A percentile compares a stretch with the other conserved stretches of the same genome.
Evolutionary conservation across 2,329 filamentous ascomycete genomes (phyloP).

Genomic region (Fusarium torulosum): DNA sequence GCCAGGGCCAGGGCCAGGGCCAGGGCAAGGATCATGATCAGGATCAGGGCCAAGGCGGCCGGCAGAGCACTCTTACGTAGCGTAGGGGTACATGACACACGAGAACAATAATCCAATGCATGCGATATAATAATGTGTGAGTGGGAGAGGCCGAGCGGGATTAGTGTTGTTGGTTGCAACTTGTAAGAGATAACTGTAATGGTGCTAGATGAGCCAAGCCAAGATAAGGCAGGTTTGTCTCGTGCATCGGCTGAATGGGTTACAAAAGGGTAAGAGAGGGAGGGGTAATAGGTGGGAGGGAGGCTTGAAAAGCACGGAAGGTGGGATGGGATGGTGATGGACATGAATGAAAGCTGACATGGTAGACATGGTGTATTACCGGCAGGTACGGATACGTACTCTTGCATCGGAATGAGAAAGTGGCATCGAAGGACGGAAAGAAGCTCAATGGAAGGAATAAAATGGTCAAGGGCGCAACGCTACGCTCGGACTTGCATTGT

Average conservation of each 20-base stretch:
- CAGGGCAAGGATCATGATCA: not conserved
- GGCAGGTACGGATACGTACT: not conserved
- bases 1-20: slow-evolving; percentile 29
- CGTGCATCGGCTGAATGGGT: slow-evolving; percentile 4
- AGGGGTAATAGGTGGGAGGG: slow-evolving; percentile 12
- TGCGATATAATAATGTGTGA: not conserved
- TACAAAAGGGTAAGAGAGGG: not conserved
- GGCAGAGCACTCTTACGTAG: slow-evolving; percentile 29
- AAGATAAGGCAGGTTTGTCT: slow-evolving; percentile 7
- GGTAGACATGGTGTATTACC: not conserved
- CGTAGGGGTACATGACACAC: slow-evolving; percentile 9
- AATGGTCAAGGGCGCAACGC: slow-evolving; percentile 37
- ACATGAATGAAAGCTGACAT: not conserved
- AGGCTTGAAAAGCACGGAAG: slow-evolving; percentile 27
- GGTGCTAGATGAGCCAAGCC: not conserved
- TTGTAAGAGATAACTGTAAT: not conserved
- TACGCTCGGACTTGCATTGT: slow-evolving; percentile 39
- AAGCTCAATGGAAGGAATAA: slow-evolving; percentile 40
- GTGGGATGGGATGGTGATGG: slow-evolving; percentile 23
- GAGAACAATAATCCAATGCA: slow-evolving; percentile 9
- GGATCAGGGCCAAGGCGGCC: slow-evolving; percentile 8
- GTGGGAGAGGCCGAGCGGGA: slow-evolving; percentile 15
- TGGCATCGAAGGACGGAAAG: slow-evolving; percentile 27
- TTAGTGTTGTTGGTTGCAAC: slow-evolving; percentile 1
- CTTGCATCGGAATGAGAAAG: slow-evolving; percentile 38